Percentiles rank a stretch among this genome's conserved stretches.
Evolutionary conservation across 2,329 filamentous ascomycete genomes (phyloP).

Genomic region (Iodosphaeria phyllophila): DNA sequence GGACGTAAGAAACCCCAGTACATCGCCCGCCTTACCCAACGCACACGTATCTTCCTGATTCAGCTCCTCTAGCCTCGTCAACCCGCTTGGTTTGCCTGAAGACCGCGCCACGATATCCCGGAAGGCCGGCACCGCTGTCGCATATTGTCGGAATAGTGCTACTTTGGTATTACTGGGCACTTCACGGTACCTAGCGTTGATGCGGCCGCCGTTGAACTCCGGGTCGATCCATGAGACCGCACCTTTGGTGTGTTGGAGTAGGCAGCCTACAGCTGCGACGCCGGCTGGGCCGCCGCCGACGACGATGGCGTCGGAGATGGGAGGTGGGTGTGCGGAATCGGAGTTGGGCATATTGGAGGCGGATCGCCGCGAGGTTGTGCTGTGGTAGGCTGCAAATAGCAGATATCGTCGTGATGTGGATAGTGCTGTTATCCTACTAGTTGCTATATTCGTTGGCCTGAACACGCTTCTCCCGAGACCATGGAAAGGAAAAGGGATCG

Average conservation of each 20-base stretch:
- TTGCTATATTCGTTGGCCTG: too few relatives aligned
- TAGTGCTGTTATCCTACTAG: too few relatives aligned
- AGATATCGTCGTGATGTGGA: too few relatives aligned
- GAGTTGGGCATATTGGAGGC: too few relatives aligned
- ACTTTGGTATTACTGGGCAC: constrained; percentile 45
- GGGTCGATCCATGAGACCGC: constrained; percentile 41
- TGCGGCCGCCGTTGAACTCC: constrained; percentile 30
- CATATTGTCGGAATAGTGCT: constrained; percentile 36
- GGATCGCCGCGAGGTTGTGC: too few relatives aligned
- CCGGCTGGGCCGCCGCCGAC: constrained; percentile 40
- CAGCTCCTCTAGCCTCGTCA: constrained; percentile 30
- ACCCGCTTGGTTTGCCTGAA: constrained; percentile 30
- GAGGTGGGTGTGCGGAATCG: too few relatives aligned
- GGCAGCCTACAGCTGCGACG: constrained; percentile 39
- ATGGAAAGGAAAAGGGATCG: too few relatives aligned
- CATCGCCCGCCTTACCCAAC: constrained; percentile 36
- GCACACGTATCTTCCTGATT: constrained; percentile 37
- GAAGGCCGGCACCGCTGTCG: constrained; percentile 32
- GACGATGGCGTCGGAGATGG: too few relatives aligned
- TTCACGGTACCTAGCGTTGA: constrained; percentile 36
- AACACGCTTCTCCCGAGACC: too few relatives aligned
- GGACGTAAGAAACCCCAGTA: constrained; percentile 24
- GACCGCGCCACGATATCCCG: constrained; percentile 26
- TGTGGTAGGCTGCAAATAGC: too few relatives aligned
- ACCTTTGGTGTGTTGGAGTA: constrained; percentile 30